Evolutionary conservation across 345 rosid species (phyloP).

Genomic region (Chamaenerion angustifolium): DNA sequence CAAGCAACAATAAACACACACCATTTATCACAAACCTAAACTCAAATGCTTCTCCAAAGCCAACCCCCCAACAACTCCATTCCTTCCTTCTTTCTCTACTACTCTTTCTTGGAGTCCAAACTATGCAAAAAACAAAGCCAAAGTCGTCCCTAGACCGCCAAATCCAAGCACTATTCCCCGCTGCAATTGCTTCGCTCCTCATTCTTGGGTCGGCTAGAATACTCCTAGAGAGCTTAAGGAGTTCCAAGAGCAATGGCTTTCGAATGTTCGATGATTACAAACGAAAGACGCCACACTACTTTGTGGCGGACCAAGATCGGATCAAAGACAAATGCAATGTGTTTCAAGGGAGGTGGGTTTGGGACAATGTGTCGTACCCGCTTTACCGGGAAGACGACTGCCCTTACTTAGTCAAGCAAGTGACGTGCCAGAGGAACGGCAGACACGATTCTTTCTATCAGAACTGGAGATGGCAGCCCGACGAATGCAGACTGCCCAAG

Average conservation of each 20-base stretch:
- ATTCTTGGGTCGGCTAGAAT: constrained; percentile 38
- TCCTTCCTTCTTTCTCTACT: neutral
- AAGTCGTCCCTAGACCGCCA: constrained; percentile 28
- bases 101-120: too few species aligned
- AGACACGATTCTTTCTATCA: constrained; percentile 71
- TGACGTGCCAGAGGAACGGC: constrained; percentile 66
- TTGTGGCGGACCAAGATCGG: constrained; percentile 40
- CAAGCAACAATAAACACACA: too few species aligned
- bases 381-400: constrained; percentile 67
- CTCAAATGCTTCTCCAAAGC: too few species aligned
- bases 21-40: too few species aligned
- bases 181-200: constrained; percentile 35
- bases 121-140: constrained; percentile 7
- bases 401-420: constrained; percentile 79
- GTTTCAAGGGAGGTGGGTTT: constrained; percentile 75
- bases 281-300: constrained; percentile 25
- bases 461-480: constrained; percentile 87
- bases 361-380: constrained; percentile 71
- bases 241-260: constrained; percentile 22
- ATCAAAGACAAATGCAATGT: constrained; percentile 51
- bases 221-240: constrained; percentile 43
- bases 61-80: neutral
- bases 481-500: constrained; percentile 54
- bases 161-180: constrained; percentile 43
- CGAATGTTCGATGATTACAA: constrained; percentile 13